phyloP scores from a whole-genome alignment of 257 asterid genomes.

The Penstemon barbatus region DNA sequence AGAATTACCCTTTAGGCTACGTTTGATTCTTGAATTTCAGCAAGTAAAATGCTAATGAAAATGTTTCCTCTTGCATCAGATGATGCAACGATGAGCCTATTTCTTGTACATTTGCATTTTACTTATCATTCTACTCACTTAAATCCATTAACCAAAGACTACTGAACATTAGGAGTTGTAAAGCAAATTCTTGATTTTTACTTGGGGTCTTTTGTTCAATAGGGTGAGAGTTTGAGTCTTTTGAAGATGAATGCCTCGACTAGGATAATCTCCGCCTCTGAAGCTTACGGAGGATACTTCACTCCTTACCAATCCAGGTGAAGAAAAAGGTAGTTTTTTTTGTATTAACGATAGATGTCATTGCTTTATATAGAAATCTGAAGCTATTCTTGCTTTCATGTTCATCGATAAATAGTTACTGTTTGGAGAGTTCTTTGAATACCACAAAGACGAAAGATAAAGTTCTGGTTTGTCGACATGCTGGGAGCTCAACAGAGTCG shows the following conservation, averaged over 20 bases:
- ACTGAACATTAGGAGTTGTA: background rate
- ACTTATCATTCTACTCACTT: no score
- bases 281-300: constrained; percentile 83
- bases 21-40: no score
- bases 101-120: no score
- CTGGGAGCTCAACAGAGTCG: constrained; percentile 85
- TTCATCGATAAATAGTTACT: constrained; percentile 51
- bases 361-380: constrained; percentile 34
- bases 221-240: constrained; percentile 85
- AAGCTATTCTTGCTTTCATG: constrained; percentile 27
- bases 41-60: no score
- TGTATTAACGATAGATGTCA: constrained; percentile 30
- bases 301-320: constrained; percentile 99
- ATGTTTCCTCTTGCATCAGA: no score
- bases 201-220: constrained; percentile 16
- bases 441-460: constrained; percentile 68
- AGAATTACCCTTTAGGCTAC: no score
- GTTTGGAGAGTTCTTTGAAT: constrained; percentile 93
- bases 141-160: background rate
- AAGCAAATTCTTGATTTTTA: constrained; percentile 19
- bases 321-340: constrained; percentile 75
- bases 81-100: no score
- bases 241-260: constrained; percentile 48
- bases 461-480: constrained; percentile 81
- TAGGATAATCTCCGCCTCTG: constrained; percentile 67